Conservation (phyloP, 2,329 filamentous ascomycete species). For the Lecanoromycetidae sp. region DNA sequence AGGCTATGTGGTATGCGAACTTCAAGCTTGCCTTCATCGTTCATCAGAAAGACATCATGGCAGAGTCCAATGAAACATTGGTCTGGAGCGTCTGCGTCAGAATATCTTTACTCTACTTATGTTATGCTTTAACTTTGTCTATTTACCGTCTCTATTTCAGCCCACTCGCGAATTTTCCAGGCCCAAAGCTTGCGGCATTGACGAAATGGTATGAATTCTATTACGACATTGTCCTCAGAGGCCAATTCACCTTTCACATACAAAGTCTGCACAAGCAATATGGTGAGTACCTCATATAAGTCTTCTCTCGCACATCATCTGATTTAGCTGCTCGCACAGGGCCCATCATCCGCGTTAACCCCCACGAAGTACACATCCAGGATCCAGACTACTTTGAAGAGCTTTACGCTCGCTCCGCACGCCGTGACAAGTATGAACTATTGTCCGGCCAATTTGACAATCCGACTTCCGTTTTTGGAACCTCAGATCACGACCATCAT, state of each 20-base stretch:
- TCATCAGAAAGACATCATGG: too few relatives aligned
- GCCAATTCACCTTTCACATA: constrained; percentile 21
- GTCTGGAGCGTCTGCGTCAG: too few relatives aligned
- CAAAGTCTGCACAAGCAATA: constrained; percentile 23
- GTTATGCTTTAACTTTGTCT: neutral
- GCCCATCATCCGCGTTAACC: constrained; percentile 22
- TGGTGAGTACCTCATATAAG: constrained; percentile 15
- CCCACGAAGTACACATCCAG: constrained; percentile 25
- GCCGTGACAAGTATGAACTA: neutral
- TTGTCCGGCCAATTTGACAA: constrained; percentile 16
- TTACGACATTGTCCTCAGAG: constrained; percentile 18
- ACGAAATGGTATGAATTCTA: constrained; percentile 21
- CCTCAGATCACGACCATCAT: constrained; percentile 20
- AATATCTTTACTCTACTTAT: too few relatives aligned
- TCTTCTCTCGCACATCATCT: neutral
- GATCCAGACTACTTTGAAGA: constrained; percentile 23
- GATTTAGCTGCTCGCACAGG: constrained; percentile 11
- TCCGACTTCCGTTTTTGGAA: constrained; percentile 18
- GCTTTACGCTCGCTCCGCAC: constrained; percentile 20
- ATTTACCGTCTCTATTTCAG: constrained; percentile 12
- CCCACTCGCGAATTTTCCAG: constrained; percentile 12
- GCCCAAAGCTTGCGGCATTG: constrained; percentile 20
- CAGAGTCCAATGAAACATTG: too few relatives aligned
- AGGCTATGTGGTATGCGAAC: too few relatives aligned
- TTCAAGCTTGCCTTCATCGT: too few relatives aligned